These are phyloP conservation scores for Berberis vulgaris DNA, from an alignment of 164 flowering plant genomes.

Conservation along the genomic window DNA sequence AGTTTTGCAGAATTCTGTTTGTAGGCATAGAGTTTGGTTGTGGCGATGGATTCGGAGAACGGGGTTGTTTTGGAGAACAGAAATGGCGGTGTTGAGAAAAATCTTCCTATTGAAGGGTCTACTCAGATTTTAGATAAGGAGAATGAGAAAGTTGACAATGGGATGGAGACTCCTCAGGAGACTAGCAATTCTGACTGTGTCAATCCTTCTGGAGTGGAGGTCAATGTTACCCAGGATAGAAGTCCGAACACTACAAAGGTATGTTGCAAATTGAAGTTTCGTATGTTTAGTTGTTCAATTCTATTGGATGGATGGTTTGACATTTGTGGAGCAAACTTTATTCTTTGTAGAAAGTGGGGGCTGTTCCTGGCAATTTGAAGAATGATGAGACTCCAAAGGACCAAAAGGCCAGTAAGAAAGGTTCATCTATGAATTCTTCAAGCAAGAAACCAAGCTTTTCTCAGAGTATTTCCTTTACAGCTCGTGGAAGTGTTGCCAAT, in stretches of 20 bases:
- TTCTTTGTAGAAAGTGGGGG: conserved; percentile 22
- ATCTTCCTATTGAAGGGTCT: not conserved
- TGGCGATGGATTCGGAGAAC: not conserved
- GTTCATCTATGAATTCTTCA: conserved; percentile 15
- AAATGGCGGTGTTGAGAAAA: not conserved
- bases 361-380: conserved; percentile 19
- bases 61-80: not conserved
- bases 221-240: conserved; percentile 21
- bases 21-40: not conserved
- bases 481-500: conserved; percentile 30
- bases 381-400: conserved; percentile 27
- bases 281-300: not conserved
- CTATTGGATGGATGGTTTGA: conserved; percentile 1
- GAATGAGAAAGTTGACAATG: conserved; percentile 1
- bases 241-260: conserved; percentile 41
- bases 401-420: conserved; percentile 26
- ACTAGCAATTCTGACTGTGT: not conserved
- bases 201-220: not conserved
- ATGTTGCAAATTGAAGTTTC: not conserved
- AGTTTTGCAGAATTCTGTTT: not conserved
- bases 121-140: not conserved
- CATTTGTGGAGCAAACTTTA: not conserved
- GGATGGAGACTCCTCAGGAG: not conserved
- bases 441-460: conserved; percentile 33
- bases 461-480: conserved; percentile 62